These are phyloP conservation scores for Podospora pseudoanserina DNA, from an alignment of 495 filamentous ascomycete species.

Conservation along the genomic window DNA sequence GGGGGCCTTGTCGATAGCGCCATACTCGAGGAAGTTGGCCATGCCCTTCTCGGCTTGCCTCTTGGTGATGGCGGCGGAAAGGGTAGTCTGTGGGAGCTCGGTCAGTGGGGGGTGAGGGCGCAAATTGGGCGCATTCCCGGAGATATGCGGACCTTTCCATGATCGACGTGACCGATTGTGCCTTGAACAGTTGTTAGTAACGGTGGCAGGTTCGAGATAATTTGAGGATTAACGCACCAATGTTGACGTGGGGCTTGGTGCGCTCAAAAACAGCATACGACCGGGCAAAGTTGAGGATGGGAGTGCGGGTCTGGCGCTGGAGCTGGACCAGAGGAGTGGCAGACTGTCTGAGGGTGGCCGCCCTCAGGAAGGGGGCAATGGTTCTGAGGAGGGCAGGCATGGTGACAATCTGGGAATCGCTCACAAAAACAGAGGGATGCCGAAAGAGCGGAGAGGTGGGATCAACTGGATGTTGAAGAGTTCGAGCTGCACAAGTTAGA, in stretches of 20 bases:
- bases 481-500: constrained; percentile 9
- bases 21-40: constrained; percentile 93
- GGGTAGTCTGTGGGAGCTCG: constrained; percentile 69
- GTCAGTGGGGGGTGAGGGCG: constrained; percentile 25
- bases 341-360: constrained; percentile 60
- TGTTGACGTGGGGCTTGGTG: constrained; percentile 96
- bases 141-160: constrained; percentile 75
- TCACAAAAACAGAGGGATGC: constrained; percentile 31
- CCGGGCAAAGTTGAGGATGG: constrained; percentile 62
- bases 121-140: constrained; percentile 2
- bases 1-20: constrained; percentile 95
- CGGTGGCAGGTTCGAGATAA: constrained; percentile 6
- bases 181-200: constrained; percentile 45
- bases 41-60: constrained; percentile 89
- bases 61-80: constrained; percentile 98
- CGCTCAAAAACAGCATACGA: constrained; percentile 82
- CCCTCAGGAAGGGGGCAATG: constrained; percentile 64
- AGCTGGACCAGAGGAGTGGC: constrained; percentile 61
- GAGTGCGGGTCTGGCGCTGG: constrained; percentile 61
- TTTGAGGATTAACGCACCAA: constrained; percentile 52
- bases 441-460: constrained; percentile 23
- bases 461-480: constrained; percentile 13
- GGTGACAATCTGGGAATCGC: constrained; percentile 34
- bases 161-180: constrained; percentile 99
- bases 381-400: constrained; percentile 66